Evolutionary conservation across 192 early-diverging fungal genomes (phyloP).

Genomic region (Lobosporangium transversale): DNA sequence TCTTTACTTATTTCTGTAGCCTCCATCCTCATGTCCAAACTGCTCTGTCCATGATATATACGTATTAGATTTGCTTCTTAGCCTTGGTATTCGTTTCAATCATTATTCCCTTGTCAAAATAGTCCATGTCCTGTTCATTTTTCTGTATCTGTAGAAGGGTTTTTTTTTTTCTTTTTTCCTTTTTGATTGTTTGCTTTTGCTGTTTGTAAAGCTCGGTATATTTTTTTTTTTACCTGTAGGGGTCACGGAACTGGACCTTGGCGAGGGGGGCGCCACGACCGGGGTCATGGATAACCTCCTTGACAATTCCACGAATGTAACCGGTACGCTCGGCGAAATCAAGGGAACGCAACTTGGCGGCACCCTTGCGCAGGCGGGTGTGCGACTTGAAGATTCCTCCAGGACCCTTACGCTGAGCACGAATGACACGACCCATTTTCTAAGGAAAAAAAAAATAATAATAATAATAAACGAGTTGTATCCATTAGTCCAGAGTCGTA

Average conservation of each 20-base stretch:
- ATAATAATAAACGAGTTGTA: not conserved
- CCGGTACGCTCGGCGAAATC: constrained; percentile 98
- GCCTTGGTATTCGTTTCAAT: too few species aligned
- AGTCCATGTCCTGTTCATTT: too few species aligned
- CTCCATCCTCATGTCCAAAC: too few species aligned
- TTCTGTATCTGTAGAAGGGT: too few species aligned
- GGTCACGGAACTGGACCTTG: constrained; percentile 85
- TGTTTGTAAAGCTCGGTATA: too few species aligned
- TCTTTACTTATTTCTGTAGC: too few species aligned
- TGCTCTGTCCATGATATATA: too few species aligned
- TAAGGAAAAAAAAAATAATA: not conserved
- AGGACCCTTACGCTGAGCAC: constrained; percentile 98
- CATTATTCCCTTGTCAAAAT: too few species aligned
- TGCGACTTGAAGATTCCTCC: constrained; percentile 99
- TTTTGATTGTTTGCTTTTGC: too few species aligned
- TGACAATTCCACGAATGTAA: constrained; percentile 97
- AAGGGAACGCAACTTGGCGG: constrained; percentile 93
- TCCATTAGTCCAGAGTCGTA: not conserved
- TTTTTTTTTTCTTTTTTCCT: too few species aligned
- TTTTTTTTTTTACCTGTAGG: constrained; percentile 75
- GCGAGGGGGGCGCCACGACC: constrained; percentile 97
- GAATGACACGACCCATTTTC: constrained; percentile 98
- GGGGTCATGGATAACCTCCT: constrained; percentile 99
- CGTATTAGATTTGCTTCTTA: too few species aligned
- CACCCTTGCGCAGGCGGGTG: constrained; percentile 92